Percentiles rank a stretch among this genome's conserved stretches.
Evolutionary conservation across 2,329 filamentous ascomycete genomes (phyloP).

Genomic region (Amauroascus niger): DNA sequence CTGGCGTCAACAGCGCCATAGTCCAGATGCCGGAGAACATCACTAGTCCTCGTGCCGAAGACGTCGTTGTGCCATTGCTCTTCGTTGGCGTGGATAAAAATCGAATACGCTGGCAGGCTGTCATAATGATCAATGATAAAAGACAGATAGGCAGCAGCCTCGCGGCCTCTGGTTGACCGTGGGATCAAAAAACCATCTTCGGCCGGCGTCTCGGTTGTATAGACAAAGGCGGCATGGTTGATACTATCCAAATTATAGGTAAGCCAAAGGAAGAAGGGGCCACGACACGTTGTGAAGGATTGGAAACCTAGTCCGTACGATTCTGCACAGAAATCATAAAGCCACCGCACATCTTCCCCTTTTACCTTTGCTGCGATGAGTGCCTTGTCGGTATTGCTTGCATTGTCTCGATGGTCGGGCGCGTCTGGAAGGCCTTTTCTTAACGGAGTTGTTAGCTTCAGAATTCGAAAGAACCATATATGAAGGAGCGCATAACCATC

Average conservation of each 20-base stretch:
- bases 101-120: constrained; percentile 42
- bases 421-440: neutral
- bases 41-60: constrained; percentile 25
- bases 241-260: neutral
- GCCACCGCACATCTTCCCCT: neutral
- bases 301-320: neutral
- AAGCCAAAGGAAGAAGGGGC: neutral
- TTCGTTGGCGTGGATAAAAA: constrained; percentile 51
- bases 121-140: constrained; percentile 41
- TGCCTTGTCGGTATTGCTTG: neutral
- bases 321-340: neutral
- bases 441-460: neutral
- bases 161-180: constrained; percentile 31
- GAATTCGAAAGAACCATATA: neutral
- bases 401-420: neutral
- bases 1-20: constrained; percentile 44
- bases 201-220: neutral
- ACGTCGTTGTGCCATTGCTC: constrained; percentile 46
- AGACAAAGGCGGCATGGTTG: neutral
- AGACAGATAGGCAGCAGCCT: constrained; percentile 41
- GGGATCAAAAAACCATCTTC: neutral
- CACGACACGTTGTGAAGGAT: neutral
- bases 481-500: neutral
- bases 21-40: constrained; percentile 47
- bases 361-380: neutral